Evolutionary conservation across 345 rosid species (phyloP).

Genomic region (Melastoma malabathricum): DNA sequence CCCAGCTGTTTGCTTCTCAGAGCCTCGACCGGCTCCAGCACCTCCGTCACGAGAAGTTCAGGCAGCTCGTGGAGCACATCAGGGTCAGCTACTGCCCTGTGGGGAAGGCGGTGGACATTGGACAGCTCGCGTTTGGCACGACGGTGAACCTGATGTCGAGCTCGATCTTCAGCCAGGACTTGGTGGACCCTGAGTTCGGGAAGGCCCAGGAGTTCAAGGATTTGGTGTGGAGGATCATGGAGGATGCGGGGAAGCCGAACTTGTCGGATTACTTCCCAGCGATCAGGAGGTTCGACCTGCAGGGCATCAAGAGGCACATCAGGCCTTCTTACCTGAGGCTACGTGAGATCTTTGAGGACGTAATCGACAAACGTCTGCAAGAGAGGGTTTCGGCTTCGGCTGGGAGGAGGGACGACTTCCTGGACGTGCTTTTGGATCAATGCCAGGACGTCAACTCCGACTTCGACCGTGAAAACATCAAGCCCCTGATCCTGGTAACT

Average conservation of each 20-base stretch:
- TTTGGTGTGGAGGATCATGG: constrained; percentile 19
- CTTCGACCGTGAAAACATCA: constrained; percentile 13
- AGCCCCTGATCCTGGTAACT: constrained; percentile 24
- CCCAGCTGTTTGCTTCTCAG: constrained; percentile 17
- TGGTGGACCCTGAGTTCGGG: constrained; percentile 16
- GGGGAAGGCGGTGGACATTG: constrained; percentile 12
- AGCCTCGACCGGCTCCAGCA: constrained; percentile 18
- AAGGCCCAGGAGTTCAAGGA: constrained; percentile 24
- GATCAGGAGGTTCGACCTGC: constrained; percentile 20
- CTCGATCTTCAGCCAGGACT: constrained; percentile 19
- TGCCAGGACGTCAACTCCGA: constrained; percentile 11
- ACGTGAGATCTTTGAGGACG: constrained; percentile 17
- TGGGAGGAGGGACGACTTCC: constrained; percentile 13
- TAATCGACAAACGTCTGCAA: constrained; percentile 19
- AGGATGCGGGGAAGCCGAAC: constrained; percentile 22
- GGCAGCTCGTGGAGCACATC: constrained; percentile 18
- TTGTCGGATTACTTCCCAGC: constrained; percentile 27
- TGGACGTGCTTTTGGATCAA: constrained; percentile 27
- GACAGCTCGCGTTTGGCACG: constrained; percentile 17
- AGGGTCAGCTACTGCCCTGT: constrained; percentile 3
- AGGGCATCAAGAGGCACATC: constrained; percentile 19
- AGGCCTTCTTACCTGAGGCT: constrained; percentile 10
- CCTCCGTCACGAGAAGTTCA: constrained; percentile 19
- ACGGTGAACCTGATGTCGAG: constrained; percentile 22
- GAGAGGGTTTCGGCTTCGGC: background rate